Evolutionary conservation across 2,329 filamentous ascomycete genomes (phyloP), one percentile per base, ranked within the genome.

Genomic region (Gnomoniopsis smithogilvyi): DNA sequence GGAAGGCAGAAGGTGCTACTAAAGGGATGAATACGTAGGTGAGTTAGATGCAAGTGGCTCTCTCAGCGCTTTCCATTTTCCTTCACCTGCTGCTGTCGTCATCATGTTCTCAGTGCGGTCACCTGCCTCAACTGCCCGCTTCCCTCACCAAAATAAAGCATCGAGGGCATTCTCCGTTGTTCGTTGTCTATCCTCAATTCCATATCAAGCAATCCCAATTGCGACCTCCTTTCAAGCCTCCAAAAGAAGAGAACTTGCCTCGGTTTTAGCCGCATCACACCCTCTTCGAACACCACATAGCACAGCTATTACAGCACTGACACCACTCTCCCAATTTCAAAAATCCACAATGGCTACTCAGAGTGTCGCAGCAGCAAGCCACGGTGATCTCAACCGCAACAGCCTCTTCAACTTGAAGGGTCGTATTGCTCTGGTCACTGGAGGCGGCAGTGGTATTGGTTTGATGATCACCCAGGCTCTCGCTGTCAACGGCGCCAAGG

Each of bases 391-490:
- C 63, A 63, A 77, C 73, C 64, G 71, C 68, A 61, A 87, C 68
- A 63, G 76, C 75, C 70, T 89, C 79, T 59, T 74, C 73, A 54
- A 76, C 50, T 71, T 80, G 47, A 73, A 74, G 60, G 76, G 74
- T 21, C 67, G 74, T 33, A 71, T 78, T 6, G 77, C 77, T 10
- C 66, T 78, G 14, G 73, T 79, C 1, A 79, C 77, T 1, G 76
- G 76, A 54, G 70, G 68, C 38, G 69, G 69, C 33, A 68, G 66
- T 1, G 70, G 70, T 19, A 69, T 73, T 22, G 70, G 71, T 2
- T 64, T 72, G 11, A 72, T 73, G 70, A 67, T 67, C 50, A 67
- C 67, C 6, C 64, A 72, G 51, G 67, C 70, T 21, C 46, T 62
- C 17, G 60, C 60, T 1, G 60, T 62, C 49, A 62, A 62, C 36